Conservation (phyloP, 75 land plant species). For the Cryptomeria japonica region DNA sequence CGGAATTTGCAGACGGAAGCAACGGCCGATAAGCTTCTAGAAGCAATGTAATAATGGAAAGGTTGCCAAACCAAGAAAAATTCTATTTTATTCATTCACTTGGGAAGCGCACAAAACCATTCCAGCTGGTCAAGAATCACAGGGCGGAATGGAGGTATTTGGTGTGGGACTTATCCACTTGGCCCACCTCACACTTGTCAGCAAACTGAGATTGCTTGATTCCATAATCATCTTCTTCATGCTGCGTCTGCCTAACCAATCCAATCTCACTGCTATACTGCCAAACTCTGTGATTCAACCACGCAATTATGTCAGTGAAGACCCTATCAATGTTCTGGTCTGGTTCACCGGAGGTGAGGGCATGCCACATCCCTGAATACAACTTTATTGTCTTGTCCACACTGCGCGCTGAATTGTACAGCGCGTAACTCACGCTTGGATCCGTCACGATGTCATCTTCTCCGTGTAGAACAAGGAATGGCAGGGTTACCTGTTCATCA, state of each 20-base stretch:
- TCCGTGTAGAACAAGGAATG: slow-evolving; percentile 81
- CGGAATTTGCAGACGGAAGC: too few species aligned
- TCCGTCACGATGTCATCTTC: slow-evolving; percentile 78
- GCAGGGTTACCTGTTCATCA: slow-evolving; percentile 54
- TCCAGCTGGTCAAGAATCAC: not conserved
- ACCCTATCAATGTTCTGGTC: slow-evolving; percentile 66
- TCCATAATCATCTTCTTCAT: too few species aligned
- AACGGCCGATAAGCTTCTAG: too few species aligned
- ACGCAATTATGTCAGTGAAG: slow-evolving; percentile 58
- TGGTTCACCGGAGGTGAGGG: slow-evolving; percentile 72
- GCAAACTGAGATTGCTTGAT: not conserved
- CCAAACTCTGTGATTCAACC: slow-evolving; percentile 41
- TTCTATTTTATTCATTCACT: too few species aligned
- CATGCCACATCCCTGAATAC: slow-evolving; percentile 85
- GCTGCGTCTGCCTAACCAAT: not conserved
- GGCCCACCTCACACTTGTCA: not conserved
- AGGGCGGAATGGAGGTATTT: not conserved
- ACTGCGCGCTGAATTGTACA: slow-evolving; percentile 62
- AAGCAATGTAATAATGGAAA: too few species aligned
- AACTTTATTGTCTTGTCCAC: slow-evolving; percentile 67
- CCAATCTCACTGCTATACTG: not conserved
- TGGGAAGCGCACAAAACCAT: too few species aligned
- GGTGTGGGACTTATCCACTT: not conserved
- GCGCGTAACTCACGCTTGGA: slow-evolving; percentile 70
- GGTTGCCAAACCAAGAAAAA: too few species aligned